Base-by-base conservation (phyloP, 139 green algal genomes). In the Chlamydomonas schloesseri region DNA sequence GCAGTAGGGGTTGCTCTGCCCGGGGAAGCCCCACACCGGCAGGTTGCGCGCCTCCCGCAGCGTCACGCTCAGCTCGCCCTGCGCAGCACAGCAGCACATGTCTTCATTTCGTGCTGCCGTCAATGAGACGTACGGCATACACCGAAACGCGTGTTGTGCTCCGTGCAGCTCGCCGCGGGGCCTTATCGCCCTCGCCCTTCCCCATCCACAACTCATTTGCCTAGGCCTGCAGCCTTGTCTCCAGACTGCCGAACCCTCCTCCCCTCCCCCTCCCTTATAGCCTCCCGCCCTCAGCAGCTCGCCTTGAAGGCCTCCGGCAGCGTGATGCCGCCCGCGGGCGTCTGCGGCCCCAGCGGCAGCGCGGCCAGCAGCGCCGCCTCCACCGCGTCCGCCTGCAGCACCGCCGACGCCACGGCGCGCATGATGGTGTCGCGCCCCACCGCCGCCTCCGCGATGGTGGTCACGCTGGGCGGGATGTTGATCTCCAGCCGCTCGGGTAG, bases 401-500 rank as follows among this genome's bases (percentile, higher is more conserved):
- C 95, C 4, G 96, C 96, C 14, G 88, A 94, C 0, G 95, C 96
- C 31, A 99, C 95, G 0, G 96, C 96, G 14, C 95, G 92, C 96
- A 98, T 98, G 89, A 99, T 96, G 46, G 94, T 96, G 90, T 98
- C 96, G 3, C 95, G 84, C 23, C 97, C 97, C 18, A 99, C 95
- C 21, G 97, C 97, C 28, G 96, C 97, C 91, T 98, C 97, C 6
- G 96, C 97, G 3, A 99, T 93, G 69, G 90, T 93, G 26, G 95
- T 98, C 3, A 98, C 91, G 9, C 91, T 93, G 46, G 97, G 97
- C 8, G 96, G 96, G 73, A 99, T 97, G 87, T 95, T 93, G 89
- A 99, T 96, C 77, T 98, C 93, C 73, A 98, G 91, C 5, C 95
- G 90, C 87, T 97, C 93, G 31, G 97, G 97, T 80, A 99, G 94